Evolutionary conservation across 768 basidiomycete species (phyloP), one percentile per base, ranked within the genome.

Genomic region (Omphalotus guepiniiformis): DNA sequence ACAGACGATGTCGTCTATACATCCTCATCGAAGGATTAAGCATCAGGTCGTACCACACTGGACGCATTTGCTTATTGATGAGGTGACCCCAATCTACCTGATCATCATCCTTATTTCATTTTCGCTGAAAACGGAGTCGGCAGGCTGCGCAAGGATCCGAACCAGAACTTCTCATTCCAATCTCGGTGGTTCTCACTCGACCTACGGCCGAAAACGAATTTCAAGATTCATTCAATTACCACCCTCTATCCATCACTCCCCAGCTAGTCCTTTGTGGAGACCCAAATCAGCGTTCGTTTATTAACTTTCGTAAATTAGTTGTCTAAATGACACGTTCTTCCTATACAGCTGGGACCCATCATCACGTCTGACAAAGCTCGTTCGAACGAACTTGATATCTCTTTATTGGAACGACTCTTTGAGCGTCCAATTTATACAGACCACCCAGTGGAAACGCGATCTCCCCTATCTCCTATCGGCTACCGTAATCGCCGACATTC

Each of bases 121-220:
- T 35, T 26, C 15, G 34, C 18, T 12, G 13, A 37, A 43, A 32
- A 28, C 36, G 39, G 23, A 29, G 19, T 21, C n/a, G 28, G 49
- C 15, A 76, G 75, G 75, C 76, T 13, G 76, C 74, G 4, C 75
- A 78, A 67, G 75, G 73, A 6, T 73, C 74, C 11, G 76, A 78
- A 52, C 75, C 76, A 7, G 76, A 76, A 50, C 64, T 76, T 21
- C 56, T 71, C 37, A 66, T 76, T 16, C 74, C 76, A 1, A 74
- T 76, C n/a, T 74, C 74, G 6, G 73, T 75, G 2, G 72, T 76
- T 21, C 52, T 70, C 22, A 56, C 59, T 2, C 51, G 44, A 11
- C 26, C 23, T 19, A 39, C 29, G 18, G 30, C 22, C 25, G 49
- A 43, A 19, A 25, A 21, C 23, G 39, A 42, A 28, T 13, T 29